phyloP scores from a whole-genome alignment of 2,329 filamentous ascomycete genomes.

The Claviceps sorghi region DNA sequence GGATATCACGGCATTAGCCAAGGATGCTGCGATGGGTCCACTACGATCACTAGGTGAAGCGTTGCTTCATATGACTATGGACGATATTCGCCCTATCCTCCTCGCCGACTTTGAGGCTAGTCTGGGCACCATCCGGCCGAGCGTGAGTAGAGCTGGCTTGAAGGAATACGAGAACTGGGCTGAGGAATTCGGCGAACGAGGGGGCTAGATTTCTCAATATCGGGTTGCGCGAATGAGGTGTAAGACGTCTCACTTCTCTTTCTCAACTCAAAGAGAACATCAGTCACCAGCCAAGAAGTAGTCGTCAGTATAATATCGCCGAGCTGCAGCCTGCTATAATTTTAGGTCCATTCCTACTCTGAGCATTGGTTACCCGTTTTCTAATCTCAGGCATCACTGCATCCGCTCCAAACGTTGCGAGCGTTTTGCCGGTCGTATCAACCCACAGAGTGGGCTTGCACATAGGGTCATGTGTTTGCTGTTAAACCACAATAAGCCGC shows the following conservation, averaged over 20 bases:
- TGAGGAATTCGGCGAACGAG: constrained; percentile 78
- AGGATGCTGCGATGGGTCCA: constrained; percentile 96
- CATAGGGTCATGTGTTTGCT: no score
- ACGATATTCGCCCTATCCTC: constrained; percentile 78
- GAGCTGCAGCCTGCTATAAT: background rate
- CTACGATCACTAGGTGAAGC: constrained; percentile 80
- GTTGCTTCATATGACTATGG: constrained; percentile 79
- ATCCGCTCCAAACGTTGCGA: background rate
- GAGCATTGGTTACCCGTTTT: background rate
- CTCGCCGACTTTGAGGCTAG: constrained; percentile 75
- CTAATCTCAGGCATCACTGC: background rate
- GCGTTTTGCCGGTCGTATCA: background rate
- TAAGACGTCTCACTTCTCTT: background rate
- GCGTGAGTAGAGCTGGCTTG: constrained; percentile 71
- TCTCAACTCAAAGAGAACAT: background rate
- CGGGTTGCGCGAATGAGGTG: background rate
- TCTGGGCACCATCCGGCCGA: constrained; percentile 71
- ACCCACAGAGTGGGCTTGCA: background rate
- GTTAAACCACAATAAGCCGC: background rate
- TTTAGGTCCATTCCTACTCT: background rate
- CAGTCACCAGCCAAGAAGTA: background rate
- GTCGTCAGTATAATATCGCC: background rate
- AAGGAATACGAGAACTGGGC: constrained; percentile 93
- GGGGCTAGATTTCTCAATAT: constrained; percentile 37
- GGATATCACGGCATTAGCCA: constrained; percentile 90